Conservation (phyloP, 371 early-diverging fungal species). For the Rhizopus microsporus region DNA sequence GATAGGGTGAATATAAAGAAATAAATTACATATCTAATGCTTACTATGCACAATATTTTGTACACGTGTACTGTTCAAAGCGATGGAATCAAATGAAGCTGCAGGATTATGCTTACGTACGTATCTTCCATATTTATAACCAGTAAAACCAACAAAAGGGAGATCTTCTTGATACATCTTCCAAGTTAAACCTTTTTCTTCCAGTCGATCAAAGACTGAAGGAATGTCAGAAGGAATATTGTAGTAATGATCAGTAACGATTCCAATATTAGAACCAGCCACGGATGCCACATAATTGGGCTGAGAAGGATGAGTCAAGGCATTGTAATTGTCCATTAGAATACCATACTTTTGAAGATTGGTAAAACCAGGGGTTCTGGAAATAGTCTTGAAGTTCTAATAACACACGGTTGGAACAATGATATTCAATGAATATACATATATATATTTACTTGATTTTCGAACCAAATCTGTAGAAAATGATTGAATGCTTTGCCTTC, state of each 20-base stretch:
- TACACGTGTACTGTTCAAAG: slow-evolving; percentile 29
- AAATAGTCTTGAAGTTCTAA: slow-evolving; percentile 22
- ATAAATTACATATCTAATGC: no score
- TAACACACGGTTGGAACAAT: neutral
- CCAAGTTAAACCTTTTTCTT: slow-evolving; percentile 58
- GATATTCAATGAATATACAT: neutral
- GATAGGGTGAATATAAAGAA: neutral
- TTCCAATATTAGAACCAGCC: slow-evolving; percentile 19
- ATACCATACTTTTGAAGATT: slow-evolving; percentile 31
- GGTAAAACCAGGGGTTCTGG: slow-evolving; percentile 13
- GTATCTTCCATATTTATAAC: slow-evolving; percentile 22
- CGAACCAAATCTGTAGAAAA: slow-evolving; percentile 34
- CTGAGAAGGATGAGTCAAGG: slow-evolving; percentile 53
- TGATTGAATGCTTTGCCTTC: slow-evolving; percentile 34
- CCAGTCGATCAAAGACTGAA: slow-evolving; percentile 57
- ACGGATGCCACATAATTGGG: slow-evolving; percentile 46
- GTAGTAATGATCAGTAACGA: slow-evolving; percentile 19
- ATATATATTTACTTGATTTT: slow-evolving; percentile 18
- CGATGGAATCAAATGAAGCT: slow-evolving; percentile 45
- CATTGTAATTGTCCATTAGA: slow-evolving; percentile 45
- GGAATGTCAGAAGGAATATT: slow-evolving; percentile 16
- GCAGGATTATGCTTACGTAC: slow-evolving; percentile 55
- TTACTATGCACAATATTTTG: slow-evolving; percentile 41
- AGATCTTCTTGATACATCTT: slow-evolving; percentile 57
- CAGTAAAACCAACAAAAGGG: slow-evolving; percentile 45